A percentile compares a stretch with the other conserved stretches of the same genome.
Evolutionary conservation across 2,329 filamentous ascomycete species (phyloP).

Genomic region (Ilyonectria mors-panacis): DNA sequence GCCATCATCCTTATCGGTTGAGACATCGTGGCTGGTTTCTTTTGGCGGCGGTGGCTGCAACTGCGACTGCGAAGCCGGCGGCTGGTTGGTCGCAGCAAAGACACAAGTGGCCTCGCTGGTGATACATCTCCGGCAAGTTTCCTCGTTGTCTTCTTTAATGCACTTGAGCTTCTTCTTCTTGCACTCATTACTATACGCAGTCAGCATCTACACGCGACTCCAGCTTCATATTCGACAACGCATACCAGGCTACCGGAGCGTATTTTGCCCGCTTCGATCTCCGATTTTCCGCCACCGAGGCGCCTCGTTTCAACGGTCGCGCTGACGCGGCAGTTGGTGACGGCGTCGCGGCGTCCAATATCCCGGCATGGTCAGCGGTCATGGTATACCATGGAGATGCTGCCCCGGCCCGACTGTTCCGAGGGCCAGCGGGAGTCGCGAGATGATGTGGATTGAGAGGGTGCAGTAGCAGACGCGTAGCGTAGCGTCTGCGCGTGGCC

Average conservation of each 20-base stretch:
- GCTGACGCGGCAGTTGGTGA: constrained; percentile 19
- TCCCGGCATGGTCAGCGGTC: constrained; percentile 19
- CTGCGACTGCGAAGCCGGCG: background rate
- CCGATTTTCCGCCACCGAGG: constrained; percentile 12
- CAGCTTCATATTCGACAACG: background rate
- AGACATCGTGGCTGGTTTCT: constrained; percentile 37
- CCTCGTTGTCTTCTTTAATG: constrained; percentile 43
- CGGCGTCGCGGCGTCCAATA: constrained; percentile 17
- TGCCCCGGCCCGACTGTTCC: constrained; percentile 12
- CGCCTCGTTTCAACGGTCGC: constrained; percentile 13
- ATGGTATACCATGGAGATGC: constrained; percentile 15
- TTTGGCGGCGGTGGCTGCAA: constrained; percentile 34
- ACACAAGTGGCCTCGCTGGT: constrained; percentile 45
- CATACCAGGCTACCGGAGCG: constrained; percentile 55
- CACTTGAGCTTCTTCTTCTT: constrained; percentile 60
- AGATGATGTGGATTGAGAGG: background rate
- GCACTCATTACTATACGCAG: constrained; percentile 53
- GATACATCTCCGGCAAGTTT: constrained; percentile 50
- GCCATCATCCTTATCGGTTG: constrained; percentile 12
- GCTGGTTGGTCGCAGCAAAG: constrained; percentile 32
- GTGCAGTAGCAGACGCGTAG: background rate
- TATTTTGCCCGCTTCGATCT: constrained; percentile 54
- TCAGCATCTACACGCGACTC: constrained; percentile 20
- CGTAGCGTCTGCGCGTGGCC: background rate
- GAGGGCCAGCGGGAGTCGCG: background rate